Base-by-base conservation (phyloP, 108 stramenopile species). In the Aurantiochytrium sp. region DNA sequence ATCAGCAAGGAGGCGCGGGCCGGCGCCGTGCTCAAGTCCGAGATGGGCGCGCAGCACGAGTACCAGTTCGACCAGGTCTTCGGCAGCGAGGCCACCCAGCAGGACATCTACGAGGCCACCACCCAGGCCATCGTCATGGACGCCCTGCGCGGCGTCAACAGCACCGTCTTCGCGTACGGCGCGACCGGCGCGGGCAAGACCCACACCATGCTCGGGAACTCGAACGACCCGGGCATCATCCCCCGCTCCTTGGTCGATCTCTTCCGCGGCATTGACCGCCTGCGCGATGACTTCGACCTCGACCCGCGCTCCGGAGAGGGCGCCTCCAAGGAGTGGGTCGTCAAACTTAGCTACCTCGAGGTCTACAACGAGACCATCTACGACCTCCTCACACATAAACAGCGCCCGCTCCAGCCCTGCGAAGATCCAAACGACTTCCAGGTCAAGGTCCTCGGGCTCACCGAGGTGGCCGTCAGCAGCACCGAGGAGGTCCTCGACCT, bases 171-270 rank as follows among this genome's bases (percentile, higher is more conserved):
- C 36, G 92, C 92, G 37, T 94, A 94, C 55, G 93, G 93, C 17
- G 93, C 93, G 4, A 94, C 91, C 68, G 93, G 93, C 15, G 93
- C 93, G 3, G 93, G 93, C 30, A 94, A 94, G 36, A 94, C 93
- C 5, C 93, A 93, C 89, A 93, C 93, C 5, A 94, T 94, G 93
- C 91, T 94, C 91, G 93, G 93, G 2, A 89, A 87, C 24, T 85
- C 52, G 1, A 54, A 39, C 17, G 89, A 89, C 88, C 36, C 68
- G 19, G 93, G 93, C 48, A 92, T 94, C 37, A 93, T 94, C 30
- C 93, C 93, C 4, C 90, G 91, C 41, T 69, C 91, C n/a, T 88
- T 94, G 17, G 68, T 86, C 1, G 93, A 93, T 68, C 32, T 94
- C 0, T 94, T 94, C 68, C 68, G 42, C 6, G 68, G 52, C 17